A percentile compares a stretch with the other conserved stretches of the same genome.
Evolutionary conservation across 139 green algal species (phyloP).

Genomic region (Chlorokybus atmophyticus): DNA sequence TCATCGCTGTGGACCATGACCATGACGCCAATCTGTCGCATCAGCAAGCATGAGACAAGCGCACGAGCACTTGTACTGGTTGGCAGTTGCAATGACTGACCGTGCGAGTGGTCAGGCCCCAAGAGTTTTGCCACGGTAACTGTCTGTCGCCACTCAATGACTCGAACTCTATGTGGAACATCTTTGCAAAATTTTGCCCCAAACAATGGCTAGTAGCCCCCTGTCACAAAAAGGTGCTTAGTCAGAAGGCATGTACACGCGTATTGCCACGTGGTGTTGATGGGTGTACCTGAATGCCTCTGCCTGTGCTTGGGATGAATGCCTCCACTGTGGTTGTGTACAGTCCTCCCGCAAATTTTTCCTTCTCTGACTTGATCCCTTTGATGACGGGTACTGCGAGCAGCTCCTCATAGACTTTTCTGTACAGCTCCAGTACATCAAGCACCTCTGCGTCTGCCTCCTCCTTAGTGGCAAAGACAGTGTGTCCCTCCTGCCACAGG

Average conservation of each 20-base stretch:
- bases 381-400: constrained; percentile 84
- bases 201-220: constrained; percentile 89
- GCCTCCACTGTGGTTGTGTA: constrained; percentile 96
- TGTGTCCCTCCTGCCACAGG: constrained; percentile 90
- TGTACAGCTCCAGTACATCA: constrained; percentile 89
- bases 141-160: constrained; percentile 51
- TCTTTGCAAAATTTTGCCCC: constrained; percentile 94
- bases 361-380: constrained; percentile 80
- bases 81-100: too few relatives aligned
- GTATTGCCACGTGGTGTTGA: too few relatives aligned
- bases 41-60: too few relatives aligned
- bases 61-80: too few relatives aligned
- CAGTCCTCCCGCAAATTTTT: constrained; percentile 95
- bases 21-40: constrained; percentile 90
- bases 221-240: too few relatives aligned
- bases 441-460: constrained; percentile 83
- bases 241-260: too few relatives aligned
- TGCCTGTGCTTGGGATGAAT: constrained; percentile 81
- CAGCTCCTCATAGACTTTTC: constrained; percentile 83
- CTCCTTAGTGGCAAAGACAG: constrained; percentile 66
- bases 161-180: constrained; percentile 76
- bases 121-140: constrained; percentile 91
- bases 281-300: constrained; percentile 92
- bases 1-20: constrained; percentile 97
- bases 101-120: constrained; percentile 86